A percentile compares a stretch with the other conserved stretches of the same genome.
Conservation (phyloP, 1,139 yeast species). For the Yamadazyma siamensis region DNA sequence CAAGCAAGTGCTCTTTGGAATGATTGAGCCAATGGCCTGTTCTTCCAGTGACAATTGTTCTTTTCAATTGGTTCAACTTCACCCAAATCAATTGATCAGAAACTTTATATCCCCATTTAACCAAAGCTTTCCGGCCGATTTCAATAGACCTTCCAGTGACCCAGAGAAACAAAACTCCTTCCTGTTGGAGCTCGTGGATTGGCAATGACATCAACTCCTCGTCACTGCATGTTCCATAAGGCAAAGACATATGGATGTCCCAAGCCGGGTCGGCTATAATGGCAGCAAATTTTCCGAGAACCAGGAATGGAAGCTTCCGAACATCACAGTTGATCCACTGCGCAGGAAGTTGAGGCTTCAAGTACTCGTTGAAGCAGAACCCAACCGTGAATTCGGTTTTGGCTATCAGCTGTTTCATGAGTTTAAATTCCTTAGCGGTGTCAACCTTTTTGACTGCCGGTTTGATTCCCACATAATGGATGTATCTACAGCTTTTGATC, state of each 20-base stretch:
- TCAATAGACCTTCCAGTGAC: constrained; percentile 94
- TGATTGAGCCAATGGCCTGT: constrained; percentile 98
- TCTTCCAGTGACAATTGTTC: constrained; percentile 91
- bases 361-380: constrained; percentile 43
- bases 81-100: constrained; percentile 87
- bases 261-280: constrained; percentile 90
- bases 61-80: constrained; percentile 78
- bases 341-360: constrained; percentile 42
- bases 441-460: constrained; percentile 28
- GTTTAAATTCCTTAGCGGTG: constrained; percentile 9
- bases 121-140: constrained; percentile 72
- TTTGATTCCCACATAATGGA: constrained; percentile 68
- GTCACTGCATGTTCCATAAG: constrained; percentile 75
- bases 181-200: constrained; percentile 68
- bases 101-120: constrained; percentile 77
- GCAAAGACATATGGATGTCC: constrained; percentile 81
- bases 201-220: constrained; percentile 66
- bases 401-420: constrained; percentile 19
- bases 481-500: constrained; percentile 71
- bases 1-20: constrained; percentile 84
- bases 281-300: constrained; percentile 81
- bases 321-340: constrained; percentile 92
- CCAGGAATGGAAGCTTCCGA: constrained; percentile 60
- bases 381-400: constrained; percentile 53
- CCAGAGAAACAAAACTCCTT: constrained; percentile 84